Conservation (phyloP, 78 protist species). For the Chrysochromulina parva region DNA sequence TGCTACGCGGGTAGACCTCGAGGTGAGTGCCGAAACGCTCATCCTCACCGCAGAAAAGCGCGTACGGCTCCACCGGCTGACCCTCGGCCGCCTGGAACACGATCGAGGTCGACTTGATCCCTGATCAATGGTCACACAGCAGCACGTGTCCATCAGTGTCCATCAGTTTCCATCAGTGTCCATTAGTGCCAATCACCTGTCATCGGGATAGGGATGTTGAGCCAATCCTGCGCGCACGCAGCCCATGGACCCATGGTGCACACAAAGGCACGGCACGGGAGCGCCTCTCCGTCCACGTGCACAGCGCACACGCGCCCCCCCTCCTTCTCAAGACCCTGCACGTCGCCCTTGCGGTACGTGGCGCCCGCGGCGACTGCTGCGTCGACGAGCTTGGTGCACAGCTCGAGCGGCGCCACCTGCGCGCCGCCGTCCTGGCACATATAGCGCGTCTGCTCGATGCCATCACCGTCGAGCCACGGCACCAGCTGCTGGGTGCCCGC, state of each 20-base stretch:
- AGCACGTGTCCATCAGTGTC: too few species aligned
- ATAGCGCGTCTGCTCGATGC: neutral
- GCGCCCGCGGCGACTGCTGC: neutral
- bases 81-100: neutral
- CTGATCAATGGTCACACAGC: neutral
- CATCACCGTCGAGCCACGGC: slow-evolving; percentile 21
- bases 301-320: neutral
- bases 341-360: neutral
- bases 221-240: slow-evolving; percentile 25
- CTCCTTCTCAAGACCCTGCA: neutral
- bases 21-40: slow-evolving; percentile 19
- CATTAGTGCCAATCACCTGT: neutral
- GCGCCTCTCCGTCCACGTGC: neutral
- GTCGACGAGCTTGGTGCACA: neutral
- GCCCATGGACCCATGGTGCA: slow-evolving; percentile 47
- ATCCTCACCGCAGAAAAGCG: slow-evolving; percentile 46
- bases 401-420: slow-evolving; percentile 31
- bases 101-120: slow-evolving; percentile 27
- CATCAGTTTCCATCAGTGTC: too few species aligned
- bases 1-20: slow-evolving; percentile 21
- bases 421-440: neutral
- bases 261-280: neutral
- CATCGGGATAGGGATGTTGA: slow-evolving; percentile 7
- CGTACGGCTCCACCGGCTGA: slow-evolving; percentile 6
- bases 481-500: neutral